Conservation (phyloP, 1,284 basidiomycete genomes). For the Leccinum pachyderme region DNA sequence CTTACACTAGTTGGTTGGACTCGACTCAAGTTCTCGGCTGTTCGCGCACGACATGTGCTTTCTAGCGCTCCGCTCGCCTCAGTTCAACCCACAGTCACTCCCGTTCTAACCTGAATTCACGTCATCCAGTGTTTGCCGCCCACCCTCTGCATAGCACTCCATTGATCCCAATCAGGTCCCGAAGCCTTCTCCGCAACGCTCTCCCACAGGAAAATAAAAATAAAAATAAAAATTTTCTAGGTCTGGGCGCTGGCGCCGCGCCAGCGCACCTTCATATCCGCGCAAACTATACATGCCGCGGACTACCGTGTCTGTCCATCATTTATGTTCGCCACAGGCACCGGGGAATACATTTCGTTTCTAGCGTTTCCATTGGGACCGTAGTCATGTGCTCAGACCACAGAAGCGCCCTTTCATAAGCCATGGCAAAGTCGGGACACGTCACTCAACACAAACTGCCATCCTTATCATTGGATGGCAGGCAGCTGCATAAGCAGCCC, state of each 20-base stretch:
- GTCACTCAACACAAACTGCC: neutral
- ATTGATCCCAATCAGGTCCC: slow-evolving; percentile 5
- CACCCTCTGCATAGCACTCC: slow-evolving; percentile 13
- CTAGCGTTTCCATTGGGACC: slow-evolving; percentile 29
- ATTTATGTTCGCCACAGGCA: slow-evolving; percentile 31
- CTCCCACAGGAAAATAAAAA: slow-evolving; percentile 2
- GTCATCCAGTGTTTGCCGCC: slow-evolving; percentile 1
- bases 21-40: neutral
- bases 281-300: slow-evolving; percentile 25
- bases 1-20: neutral
- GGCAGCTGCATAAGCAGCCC: neutral
- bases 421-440: neutral
- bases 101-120: neutral
- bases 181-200: neutral
- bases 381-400: slow-evolving; percentile 16
- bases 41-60: neutral
- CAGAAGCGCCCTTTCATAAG: neutral
- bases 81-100: neutral
- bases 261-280: slow-evolving; percentile 30
- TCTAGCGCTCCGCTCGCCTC: neutral
- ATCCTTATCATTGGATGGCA: neutral
- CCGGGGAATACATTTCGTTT: slow-evolving; percentile 26
- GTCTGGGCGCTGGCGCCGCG: slow-evolving; percentile 14
- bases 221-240: neutral
- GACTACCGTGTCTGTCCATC: slow-evolving; percentile 25